These are phyloP conservation scores for Parathielavia appendiculata DNA, from an alignment of 495 filamentous ascomycete genomes.

Conservation along the genomic window DNA sequence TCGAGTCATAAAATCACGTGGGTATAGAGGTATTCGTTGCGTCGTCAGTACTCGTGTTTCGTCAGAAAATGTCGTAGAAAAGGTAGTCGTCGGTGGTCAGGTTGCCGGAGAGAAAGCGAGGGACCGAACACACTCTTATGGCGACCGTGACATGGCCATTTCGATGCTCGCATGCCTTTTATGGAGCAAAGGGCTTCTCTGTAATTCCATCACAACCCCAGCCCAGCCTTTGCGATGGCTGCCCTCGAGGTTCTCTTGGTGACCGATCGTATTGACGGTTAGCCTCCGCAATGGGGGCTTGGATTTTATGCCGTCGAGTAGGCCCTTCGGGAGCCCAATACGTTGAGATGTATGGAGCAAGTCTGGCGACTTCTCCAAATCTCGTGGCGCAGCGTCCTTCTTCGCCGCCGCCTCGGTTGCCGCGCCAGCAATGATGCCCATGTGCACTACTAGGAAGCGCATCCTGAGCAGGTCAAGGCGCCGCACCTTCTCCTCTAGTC, in stretches of 20 bases:
- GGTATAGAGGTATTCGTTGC: neutral
- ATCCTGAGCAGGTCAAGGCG: conserved; percentile 56
- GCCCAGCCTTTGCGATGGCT: conserved; percentile 45
- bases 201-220: conserved; percentile 49
- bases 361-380: conserved; percentile 27
- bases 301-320: conserved; percentile 38
- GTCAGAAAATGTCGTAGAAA: neutral
- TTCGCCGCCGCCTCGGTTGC: conserved; percentile 33
- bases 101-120: conserved; percentile 5
- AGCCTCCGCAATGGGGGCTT: conserved; percentile 41
- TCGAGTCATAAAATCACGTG: conserved; percentile 1
- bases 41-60: conserved; percentile 7
- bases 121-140: conserved; percentile 7
- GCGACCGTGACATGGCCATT: conserved; percentile 35
- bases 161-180: conserved; percentile 51
- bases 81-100: neutral
- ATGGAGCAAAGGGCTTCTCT: conserved; percentile 46
- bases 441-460: conserved; percentile 52
- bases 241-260: conserved; percentile 36
- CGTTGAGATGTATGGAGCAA: conserved; percentile 12
- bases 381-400: conserved; percentile 25
- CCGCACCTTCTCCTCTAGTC: conserved; percentile 49
- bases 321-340: conserved; percentile 25
- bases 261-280: conserved; percentile 42
- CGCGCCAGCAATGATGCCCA: conserved; percentile 47